Percentiles rank a stretch among this genome's conserved stretches.
Conservation (phyloP, 225 moss, liverwort and hornwort genomes). For the Thuidium tamariscinum region DNA sequence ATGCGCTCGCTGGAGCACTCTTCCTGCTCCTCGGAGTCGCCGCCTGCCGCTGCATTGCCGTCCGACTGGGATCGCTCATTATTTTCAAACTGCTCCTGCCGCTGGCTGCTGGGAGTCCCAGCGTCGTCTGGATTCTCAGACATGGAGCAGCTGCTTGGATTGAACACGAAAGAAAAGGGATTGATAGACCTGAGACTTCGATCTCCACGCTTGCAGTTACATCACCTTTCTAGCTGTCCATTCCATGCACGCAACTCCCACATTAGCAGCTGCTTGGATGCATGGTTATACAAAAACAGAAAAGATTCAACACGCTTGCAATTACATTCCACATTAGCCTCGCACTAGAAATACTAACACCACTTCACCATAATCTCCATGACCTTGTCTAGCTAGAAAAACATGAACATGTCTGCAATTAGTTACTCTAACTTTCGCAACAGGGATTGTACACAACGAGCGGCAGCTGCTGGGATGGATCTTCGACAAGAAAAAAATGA, state of each 20-base stretch:
- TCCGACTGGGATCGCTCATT: slow-evolving; percentile 25
- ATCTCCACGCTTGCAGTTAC: neutral
- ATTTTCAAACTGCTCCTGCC: neutral
- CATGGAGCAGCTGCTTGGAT: neutral
- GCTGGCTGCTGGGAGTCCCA: neutral
- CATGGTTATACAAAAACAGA: neutral
- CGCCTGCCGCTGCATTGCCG: slow-evolving; percentile 7
- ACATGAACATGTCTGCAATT: neutral
- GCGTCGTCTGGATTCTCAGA: slow-evolving; percentile 19
- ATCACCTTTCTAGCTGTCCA: neutral
- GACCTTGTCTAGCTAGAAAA: neutral
- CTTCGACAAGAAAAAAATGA: neutral
- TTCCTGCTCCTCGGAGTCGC: slow-evolving; percentile 28
- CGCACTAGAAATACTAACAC: neutral
- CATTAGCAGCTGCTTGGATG: neutral
- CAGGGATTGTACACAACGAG: neutral
- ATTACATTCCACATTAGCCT: neutral
- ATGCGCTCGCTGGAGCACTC: slow-evolving; percentile 26
- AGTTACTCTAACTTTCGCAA: neutral
- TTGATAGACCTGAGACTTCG: neutral
- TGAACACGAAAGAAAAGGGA: neutral
- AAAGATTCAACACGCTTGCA: neutral
- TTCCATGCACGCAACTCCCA: neutral
- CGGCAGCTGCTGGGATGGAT: neutral
- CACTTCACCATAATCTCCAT: neutral